These are phyloP conservation scores for Lipomyces kockii DNA, from an alignment of 805 yeast species.

Conservation along the genomic window DNA sequence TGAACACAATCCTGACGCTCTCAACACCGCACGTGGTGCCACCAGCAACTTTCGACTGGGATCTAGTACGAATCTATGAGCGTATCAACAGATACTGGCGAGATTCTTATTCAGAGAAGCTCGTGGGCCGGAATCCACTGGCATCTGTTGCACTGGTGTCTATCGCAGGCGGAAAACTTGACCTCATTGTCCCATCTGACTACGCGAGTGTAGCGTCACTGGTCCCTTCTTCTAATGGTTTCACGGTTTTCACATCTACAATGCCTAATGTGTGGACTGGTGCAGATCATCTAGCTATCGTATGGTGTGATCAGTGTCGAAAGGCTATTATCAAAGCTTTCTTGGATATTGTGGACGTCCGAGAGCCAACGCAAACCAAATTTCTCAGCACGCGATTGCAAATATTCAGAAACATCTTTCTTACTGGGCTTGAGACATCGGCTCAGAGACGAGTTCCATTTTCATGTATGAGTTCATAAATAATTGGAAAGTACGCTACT, in stretches of 20 bases:
- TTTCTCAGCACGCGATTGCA: slow-evolving; percentile 62
- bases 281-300: slow-evolving; percentile 90
- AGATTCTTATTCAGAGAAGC: slow-evolving; percentile 52
- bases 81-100: slow-evolving; percentile 82
- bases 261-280: slow-evolving; percentile 93
- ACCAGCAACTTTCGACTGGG: slow-evolving; percentile 93
- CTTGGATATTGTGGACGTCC: slow-evolving; percentile 59
- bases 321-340: slow-evolving; percentile 62
- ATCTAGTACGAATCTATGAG: slow-evolving; percentile 72
- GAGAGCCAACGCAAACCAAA: slow-evolving; percentile 52
- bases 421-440: slow-evolving; percentile 43
- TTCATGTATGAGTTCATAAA: slow-evolving; percentile 14
- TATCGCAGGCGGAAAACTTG: slow-evolving; percentile 85
- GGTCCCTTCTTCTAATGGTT: slow-evolving; percentile 75
- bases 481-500: background rate
- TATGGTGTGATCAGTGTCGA: slow-evolving; percentile 93
- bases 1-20: slow-evolving; percentile 81
- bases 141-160: slow-evolving; percentile 72
- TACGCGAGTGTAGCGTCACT: slow-evolving; percentile 75
- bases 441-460: slow-evolving; percentile 17
- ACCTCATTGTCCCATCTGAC: slow-evolving; percentile 84
- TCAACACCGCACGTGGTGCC: slow-evolving; percentile 93
- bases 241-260: slow-evolving; percentile 81
- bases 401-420: slow-evolving; percentile 52
- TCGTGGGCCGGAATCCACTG: slow-evolving; percentile 54